A percentile compares a stretch with the other conserved stretches of the same genome.
phyloP scores from a whole-genome alignment of 2,329 filamentous ascomycete species.

The Gliomastix tumulicola region DNA sequence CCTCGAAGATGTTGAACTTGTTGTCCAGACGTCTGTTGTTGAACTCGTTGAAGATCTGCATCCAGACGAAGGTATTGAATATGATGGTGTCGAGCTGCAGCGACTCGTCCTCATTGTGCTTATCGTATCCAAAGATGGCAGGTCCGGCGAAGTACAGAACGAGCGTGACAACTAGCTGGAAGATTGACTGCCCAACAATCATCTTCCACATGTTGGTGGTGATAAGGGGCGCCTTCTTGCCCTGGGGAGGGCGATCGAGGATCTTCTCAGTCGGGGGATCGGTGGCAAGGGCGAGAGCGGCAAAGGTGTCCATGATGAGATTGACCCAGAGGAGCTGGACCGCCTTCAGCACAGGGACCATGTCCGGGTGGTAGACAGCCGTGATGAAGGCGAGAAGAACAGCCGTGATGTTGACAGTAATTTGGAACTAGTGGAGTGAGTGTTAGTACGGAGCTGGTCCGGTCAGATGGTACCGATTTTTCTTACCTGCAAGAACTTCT shows the following conservation, averaged over 20 bases:
- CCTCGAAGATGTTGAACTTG: constrained; percentile 54
- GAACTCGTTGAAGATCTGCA: constrained; percentile 64
- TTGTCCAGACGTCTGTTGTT: constrained; percentile 58
- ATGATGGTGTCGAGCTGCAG: constrained; percentile 47
- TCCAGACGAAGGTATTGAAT: constrained; percentile 64
- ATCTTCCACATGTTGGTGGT: constrained; percentile 60
- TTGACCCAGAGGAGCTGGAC: constrained; percentile 56
- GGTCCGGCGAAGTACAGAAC: constrained; percentile 48
- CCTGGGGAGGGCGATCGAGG: constrained; percentile 38
- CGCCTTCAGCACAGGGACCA: constrained; percentile 43
- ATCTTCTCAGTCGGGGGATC: constrained; percentile 30
- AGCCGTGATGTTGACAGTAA: constrained; percentile 57
- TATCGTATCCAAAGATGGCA: constrained; percentile 41
- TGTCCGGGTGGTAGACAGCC: constrained; percentile 33
- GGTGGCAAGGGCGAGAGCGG: constrained; percentile 40
- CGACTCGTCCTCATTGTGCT: constrained; percentile 14
- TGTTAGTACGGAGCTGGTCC: constrained; percentile 11
- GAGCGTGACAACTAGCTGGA: constrained; percentile 44
- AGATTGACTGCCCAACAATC: constrained; percentile 48
- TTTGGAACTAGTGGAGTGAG: constrained; percentile 34
- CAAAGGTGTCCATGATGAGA: constrained; percentile 54
- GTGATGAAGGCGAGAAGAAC: constrained; percentile 52
- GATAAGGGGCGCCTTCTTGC: constrained; percentile 62
- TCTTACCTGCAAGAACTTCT: constrained; percentile 48
- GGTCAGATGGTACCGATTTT: constrained; percentile 11